These are phyloP conservation scores for Pseudohalonectria lignicola DNA, from an alignment of 2,329 filamentous ascomycete genomes.

Conservation along the genomic window DNA sequence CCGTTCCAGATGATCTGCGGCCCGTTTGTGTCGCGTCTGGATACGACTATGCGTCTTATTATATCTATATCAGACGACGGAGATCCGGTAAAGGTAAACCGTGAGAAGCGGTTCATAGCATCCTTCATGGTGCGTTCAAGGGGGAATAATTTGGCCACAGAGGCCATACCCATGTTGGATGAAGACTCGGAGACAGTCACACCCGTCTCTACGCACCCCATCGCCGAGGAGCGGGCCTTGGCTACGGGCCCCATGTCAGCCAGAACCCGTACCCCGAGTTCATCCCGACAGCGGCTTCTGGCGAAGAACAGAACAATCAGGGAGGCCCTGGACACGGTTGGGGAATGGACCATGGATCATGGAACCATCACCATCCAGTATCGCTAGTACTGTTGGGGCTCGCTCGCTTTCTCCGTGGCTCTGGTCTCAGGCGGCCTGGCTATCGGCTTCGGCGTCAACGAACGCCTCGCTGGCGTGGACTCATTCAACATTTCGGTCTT, in stretches of 20 bases:
- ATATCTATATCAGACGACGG: neutral
- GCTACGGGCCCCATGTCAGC: neutral
- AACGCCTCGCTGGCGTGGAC: constrained; percentile 10
- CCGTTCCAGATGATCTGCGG: neutral
- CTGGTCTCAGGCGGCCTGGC: neutral
- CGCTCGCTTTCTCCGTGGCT: neutral
- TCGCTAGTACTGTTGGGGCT: neutral
- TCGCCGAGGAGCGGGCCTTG: neutral
- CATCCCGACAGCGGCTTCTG: neutral
- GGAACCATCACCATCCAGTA: neutral
- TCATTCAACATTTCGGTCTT: constrained; percentile 18
- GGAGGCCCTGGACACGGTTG: neutral
- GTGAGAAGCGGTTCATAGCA: neutral
- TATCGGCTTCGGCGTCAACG: neutral
- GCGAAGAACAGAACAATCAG: neutral
- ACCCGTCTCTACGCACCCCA: neutral
- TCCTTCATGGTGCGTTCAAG: neutral
- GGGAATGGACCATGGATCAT: neutral
- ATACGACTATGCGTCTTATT: neutral
- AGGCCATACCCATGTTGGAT: neutral
- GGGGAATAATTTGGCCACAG: neutral
- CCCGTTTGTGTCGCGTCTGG: constrained; percentile 5
- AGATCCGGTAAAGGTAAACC: neutral
- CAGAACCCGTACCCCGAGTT: neutral
- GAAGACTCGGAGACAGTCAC: neutral